Base-by-base conservation (phyloP, 306 rosid species). In the Cercis canadensis region DNA sequence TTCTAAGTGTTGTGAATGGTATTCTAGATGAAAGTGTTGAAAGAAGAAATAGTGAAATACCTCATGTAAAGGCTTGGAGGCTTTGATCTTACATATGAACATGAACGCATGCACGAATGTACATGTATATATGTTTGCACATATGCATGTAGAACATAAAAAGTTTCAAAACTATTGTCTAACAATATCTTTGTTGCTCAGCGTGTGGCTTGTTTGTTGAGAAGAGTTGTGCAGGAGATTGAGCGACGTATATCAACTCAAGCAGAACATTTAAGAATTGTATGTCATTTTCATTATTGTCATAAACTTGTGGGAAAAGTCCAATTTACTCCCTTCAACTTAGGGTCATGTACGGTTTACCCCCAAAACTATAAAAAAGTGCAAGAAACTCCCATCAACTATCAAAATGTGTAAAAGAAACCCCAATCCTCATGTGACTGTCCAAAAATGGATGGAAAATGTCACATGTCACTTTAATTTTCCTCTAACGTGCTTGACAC, bases 201-300 rank as follows among this genome's bases (percentile, higher is more conserved):
- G 99, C 87, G 92, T 0, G 95, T 91, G 73, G 91, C 96, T 6
- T 91, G 95, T 76, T 86, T 94, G 76, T 70, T 94, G 73, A 86
- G 90, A 75, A 94, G 83, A 84, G 97, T 94, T 63, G 87, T 85
- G 67, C 99, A 86, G 80, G 98, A 94, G 87, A 84, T 94, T 73
- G 98, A 94, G 69, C 86, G 98, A 39, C 97, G 97, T 9, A 89
- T 89, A 69, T 88, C 99, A 67, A 86, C 97, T 70, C 97, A 94
- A 80, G 88, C 99, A 9, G 97, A 91, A 67, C 97, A 91, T 69
- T 70, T 91, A 51, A 62, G 96, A 89, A 91, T 95, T 59, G 99
- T 94, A 89, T 33, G 83, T 66, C 63, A 60, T 65, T 65, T 63
- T n/a, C 46, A 45, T 70, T 43, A 5, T 24, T 24, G 29, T 24